Evolutionary conservation across 306 rosid genomes (phyloP), one percentile per base, ranked within the genome.

Genomic region (Begonia loranthoides): DNA sequence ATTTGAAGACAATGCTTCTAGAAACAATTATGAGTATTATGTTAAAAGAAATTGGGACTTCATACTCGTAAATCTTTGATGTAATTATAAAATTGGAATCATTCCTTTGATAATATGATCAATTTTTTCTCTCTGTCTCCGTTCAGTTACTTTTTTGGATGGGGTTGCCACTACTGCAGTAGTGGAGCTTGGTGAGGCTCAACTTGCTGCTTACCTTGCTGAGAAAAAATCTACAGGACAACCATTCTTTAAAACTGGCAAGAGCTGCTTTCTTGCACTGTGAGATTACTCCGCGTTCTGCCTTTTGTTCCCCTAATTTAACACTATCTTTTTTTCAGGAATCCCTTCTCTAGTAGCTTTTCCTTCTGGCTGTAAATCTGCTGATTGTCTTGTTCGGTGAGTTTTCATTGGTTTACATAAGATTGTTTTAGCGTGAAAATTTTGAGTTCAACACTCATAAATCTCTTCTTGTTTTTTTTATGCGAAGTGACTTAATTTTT

Each of bases 121-220:
- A 4, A 24, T 66, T 48, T 67, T 70, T 58, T 38, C 19, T 17
- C 15, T 55, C 44, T 67, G 16, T 50, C 21, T 63, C 11, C 47
- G 40, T 60, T 55, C 66, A 90, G 97, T 62, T 82, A 64, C 72
- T 66, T 71, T 76, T 63, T 64, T 85, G 82, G 85, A 80, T 51
- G 71, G 52, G 44, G 63, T 72, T 71, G 90, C 95, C 64, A 76
- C 74, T 57, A 61, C 66, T 62, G 92, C 87, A 51, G 40, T 60
- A 34, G 82, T 85, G 73, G 95, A 90, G 64, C 85, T 90, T 66
- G 83, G 84, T 41, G 85, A 90, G 55, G 63, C 59, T 67, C 78
- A 82, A 55, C 85, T 82, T 24, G 66, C 86, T 12, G 48, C 71
- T 24, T 71, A 77, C 76, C 79, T 85, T 72, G 81, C 94, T 28